Evolutionary conservation across 208 protist species (phyloP).

Genomic region (Strigomonas culicis): DNA sequence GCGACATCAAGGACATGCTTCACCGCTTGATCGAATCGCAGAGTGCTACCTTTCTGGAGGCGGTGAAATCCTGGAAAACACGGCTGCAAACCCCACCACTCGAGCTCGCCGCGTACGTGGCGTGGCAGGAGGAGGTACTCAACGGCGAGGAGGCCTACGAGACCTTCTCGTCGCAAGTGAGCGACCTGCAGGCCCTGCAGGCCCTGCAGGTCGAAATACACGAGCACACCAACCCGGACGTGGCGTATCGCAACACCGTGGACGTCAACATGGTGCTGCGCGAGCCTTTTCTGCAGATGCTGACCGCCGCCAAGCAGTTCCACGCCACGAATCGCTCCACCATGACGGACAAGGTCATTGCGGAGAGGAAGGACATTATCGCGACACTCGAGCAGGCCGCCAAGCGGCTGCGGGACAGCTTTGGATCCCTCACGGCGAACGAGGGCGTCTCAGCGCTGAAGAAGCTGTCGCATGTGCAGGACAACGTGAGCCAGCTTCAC

Average conservation of each 20-base stretch:
- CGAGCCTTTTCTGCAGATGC: conserved; percentile 26
- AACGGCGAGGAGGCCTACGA: conserved; percentile 30
- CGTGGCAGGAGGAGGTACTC: conserved; percentile 39
- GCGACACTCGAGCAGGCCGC: conserved; percentile 19
- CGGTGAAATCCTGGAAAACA: conserved; percentile 24
- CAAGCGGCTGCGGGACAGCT: conserved; percentile 32
- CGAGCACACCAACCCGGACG: conserved; percentile 20
- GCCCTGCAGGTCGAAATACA: conserved; percentile 29
- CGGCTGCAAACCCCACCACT: conserved; percentile 30
- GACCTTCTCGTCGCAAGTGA: conserved; percentile 28
- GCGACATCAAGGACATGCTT: conserved; percentile 33
- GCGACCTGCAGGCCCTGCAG: conserved; percentile 46
- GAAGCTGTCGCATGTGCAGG: conserved; percentile 43
- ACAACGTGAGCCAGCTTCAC: conserved; percentile 22
- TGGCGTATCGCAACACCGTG: not conserved
- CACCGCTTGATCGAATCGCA: conserved; percentile 25
- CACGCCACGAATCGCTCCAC: conserved; percentile 19
- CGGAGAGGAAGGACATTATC: conserved; percentile 31
- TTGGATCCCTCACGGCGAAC: conserved; percentile 33
- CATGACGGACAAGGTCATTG: conserved; percentile 30
- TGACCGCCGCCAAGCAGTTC: conserved; percentile 38
- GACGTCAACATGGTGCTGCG: conserved; percentile 30
- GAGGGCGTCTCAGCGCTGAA: conserved; percentile 36
- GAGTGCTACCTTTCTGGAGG: conserved; percentile 22
- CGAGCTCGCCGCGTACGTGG: conserved; percentile 32